These are phyloP conservation scores for Parathielavia appendiculata DNA, from an alignment of 495 filamentous ascomycete species.

Conservation along the genomic window DNA sequence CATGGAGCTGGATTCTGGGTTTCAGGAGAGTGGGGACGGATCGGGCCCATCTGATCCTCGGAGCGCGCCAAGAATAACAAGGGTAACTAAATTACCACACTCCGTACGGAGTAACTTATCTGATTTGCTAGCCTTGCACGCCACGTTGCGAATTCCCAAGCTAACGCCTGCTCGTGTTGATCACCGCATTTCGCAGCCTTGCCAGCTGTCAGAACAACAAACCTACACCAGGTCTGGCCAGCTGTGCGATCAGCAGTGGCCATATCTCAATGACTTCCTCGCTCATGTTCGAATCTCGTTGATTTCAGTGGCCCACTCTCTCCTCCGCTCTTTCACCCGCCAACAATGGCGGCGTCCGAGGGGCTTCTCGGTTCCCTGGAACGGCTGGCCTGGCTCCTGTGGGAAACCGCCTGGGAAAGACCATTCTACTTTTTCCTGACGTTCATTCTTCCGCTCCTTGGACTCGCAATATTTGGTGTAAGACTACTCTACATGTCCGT, in stretches of 20 bases:
- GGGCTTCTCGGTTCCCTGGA: slow-evolving; percentile 16
- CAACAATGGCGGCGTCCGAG: slow-evolving; percentile 13
- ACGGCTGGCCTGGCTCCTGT: slow-evolving; percentile 29
- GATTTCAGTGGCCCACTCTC: background rate
- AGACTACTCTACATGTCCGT: background rate
- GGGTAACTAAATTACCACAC: background rate
- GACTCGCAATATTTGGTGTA: slow-evolving; percentile 31
- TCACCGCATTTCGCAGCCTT: slow-evolving; percentile 18
- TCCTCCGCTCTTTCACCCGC: background rate
- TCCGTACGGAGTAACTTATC: no score
- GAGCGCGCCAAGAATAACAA: slow-evolving; percentile 12
- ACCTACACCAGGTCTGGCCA: background rate
- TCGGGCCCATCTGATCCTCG: background rate
- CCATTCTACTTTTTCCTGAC: slow-evolving; percentile 32
- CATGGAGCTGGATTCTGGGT: no score
- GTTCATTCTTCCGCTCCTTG: slow-evolving; percentile 23
- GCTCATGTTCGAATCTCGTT: background rate
- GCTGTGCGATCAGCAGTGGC: background rate
- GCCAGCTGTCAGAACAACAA: background rate
- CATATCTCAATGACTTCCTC: background rate
- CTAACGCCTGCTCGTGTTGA: slow-evolving; percentile 20
- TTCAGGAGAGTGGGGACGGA: no score
- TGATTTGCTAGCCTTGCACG: slow-evolving; percentile 32
- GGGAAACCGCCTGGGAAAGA: slow-evolving; percentile 24
- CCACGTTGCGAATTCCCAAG: slow-evolving; percentile 10